Evolutionary conservation across 371 early-diverging fungal genomes (phyloP), one percentile per base, ranked within the genome.

Genomic region (Dipsacomyces acuminosporus): DNA sequence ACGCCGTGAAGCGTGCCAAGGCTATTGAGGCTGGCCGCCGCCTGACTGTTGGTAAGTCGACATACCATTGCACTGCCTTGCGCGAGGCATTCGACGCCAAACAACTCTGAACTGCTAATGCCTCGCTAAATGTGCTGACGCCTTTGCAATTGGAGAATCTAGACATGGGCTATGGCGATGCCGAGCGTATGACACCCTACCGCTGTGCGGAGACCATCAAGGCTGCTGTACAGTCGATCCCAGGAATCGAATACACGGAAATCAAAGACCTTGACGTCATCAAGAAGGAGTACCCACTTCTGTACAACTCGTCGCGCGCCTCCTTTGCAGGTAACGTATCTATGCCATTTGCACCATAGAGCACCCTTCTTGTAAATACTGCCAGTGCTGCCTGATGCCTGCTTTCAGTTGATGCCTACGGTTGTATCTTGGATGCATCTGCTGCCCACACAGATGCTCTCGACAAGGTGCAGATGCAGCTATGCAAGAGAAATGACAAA

Each of bases 141-240:
- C n/a, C n/a, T n/a, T n/a, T n/a, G n/a, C n/a, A n/a, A n/a, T n/a
- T 34, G 34, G 7, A 14, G 38, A 38, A 22, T 24, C 15, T 74
- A 73, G 91, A 93, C 70, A 82, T 91, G 54, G 89, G 90, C 58
- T 83, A 84, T 45, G 83, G 86, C 40, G 91, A 88, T 69, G 87
- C 91, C 17, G 91, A 92, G 69, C 84, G 89, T 36, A 89, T 91
- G 90, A 82, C 89, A 2, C 91, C 93, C 15, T 78, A 81, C 59
- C 76, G 76, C 24, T 82, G 86, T 57, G 84, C 87, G n/a, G 76
- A 83, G 50, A 83, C 85, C 48, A 77, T 93, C 43, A 56, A 81
- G 51, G 73, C 73, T 5, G 73, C 76, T 25, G 80, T 83, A 55
- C 74, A 78, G 42, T 65, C 71, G 33, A 64, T 79, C 5, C 55